Conservation (phyloP, 176 grass and related monocot genomes). For the Oryza australiensis region DNA sequence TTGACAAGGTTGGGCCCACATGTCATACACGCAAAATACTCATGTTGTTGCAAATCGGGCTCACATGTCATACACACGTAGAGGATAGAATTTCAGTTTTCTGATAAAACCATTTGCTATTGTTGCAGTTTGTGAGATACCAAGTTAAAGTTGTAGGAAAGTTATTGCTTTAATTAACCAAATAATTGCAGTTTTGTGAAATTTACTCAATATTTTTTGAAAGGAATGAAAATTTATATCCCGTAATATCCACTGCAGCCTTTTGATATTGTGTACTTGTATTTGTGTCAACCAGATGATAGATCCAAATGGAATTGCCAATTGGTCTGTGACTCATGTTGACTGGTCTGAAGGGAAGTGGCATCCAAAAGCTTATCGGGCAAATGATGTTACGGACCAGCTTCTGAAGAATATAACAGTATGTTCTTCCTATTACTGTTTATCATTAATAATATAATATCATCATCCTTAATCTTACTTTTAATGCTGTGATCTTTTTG, state of each 20-base stretch:
- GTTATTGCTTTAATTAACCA: too few species aligned
- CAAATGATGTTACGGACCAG: conserved; percentile 72
- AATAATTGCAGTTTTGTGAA: too few species aligned
- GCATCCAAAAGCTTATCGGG: conserved; percentile 91
- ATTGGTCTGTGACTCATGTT: conserved; percentile 96
- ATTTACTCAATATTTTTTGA: neutral
- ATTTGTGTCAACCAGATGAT: conserved; percentile 63
- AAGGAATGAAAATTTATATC: neutral
- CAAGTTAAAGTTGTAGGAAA: too few species aligned
- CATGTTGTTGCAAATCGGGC: too few species aligned
- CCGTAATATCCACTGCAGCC: neutral
- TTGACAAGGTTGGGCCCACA: too few species aligned
- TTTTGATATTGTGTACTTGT: conserved; percentile 11
- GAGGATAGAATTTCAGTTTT: too few species aligned
- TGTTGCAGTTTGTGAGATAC: too few species aligned
- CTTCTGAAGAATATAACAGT: conserved; percentile 90
- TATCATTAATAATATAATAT: neutral
- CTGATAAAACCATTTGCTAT: too few species aligned
- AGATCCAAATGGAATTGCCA: conserved; percentile 82
- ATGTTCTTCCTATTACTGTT: conserved; percentile 23
- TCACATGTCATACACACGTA: too few species aligned
- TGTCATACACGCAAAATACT: too few species aligned
- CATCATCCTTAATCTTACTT: conserved; percentile 16
- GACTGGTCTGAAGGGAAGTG: conserved; percentile 99
- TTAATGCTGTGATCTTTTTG: conserved; percentile 26